These are phyloP conservation scores for Candida nitratophila DNA, from an alignment of 805 yeast species.

Conservation along the genomic window DNA sequence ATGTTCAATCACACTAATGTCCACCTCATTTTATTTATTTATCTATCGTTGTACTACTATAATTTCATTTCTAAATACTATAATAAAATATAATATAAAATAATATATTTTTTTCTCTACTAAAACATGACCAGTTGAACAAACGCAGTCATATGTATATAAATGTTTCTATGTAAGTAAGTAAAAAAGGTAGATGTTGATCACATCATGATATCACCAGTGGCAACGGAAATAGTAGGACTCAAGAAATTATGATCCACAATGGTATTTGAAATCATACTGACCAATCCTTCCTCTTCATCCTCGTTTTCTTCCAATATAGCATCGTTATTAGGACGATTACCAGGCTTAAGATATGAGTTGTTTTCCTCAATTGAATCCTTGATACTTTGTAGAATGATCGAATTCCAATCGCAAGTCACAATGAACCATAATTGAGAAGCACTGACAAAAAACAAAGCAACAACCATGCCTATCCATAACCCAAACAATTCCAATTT, in stretches of 20 bases:
- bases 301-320: constrained; percentile 4
- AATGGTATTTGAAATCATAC: constrained; percentile 8
- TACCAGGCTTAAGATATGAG: neutral
- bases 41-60: no score
- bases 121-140: no score
- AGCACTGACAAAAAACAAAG: constrained; percentile 33
- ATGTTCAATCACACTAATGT: no score
- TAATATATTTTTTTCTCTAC: no score
- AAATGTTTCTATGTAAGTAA: no score
- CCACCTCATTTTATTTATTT: no score
- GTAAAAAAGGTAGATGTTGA: no score
- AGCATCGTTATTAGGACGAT: neutral
- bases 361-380: constrained; percentile 16
- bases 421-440: constrained; percentile 33
- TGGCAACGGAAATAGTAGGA: constrained; percentile 15
- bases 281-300: constrained; percentile 7
- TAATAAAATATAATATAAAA: neutral
- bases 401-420: constrained; percentile 23
- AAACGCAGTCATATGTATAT: no score
- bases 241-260: constrained; percentile 22
- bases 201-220: constrained; percentile 5
- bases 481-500: constrained; percentile 34
- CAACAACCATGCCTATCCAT: constrained; percentile 29
- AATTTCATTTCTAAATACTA: neutral
- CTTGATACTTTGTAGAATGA: constrained; percentile 22